phyloP scores from a whole-genome alignment of 164 flowering plant species.

The Vitis cinerea region DNA sequence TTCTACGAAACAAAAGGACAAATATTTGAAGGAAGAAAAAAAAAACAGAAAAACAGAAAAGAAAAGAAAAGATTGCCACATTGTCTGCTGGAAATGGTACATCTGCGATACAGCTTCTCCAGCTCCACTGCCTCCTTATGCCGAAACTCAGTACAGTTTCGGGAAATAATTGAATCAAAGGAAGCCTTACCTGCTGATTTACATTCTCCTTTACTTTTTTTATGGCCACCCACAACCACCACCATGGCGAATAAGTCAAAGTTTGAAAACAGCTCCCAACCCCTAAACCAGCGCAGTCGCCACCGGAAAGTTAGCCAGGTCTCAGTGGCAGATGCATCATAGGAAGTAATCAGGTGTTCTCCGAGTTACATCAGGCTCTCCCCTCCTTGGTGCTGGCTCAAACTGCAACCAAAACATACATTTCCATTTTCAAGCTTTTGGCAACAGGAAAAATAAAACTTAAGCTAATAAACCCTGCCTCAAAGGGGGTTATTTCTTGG shows the following conservation, averaged over 20 bases:
- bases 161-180: conserved; percentile 14
- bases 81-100: conserved; percentile 41
- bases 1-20: conserved; percentile 7
- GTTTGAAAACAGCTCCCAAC: conserved; percentile 16
- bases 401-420: conserved; percentile 48
- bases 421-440: too few species aligned
- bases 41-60: background rate
- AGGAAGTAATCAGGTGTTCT: conserved; percentile 97
- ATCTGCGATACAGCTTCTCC: conserved; percentile 15
- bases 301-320: conserved; percentile 17
- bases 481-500: too few species aligned
- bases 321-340: conserved; percentile 30
- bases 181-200: conserved; percentile 26
- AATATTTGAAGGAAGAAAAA: conserved; percentile 1
- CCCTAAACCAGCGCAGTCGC: conserved; percentile 25
- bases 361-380: conserved; percentile 96
- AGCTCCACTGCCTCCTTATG: conserved; percentile 22
- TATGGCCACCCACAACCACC: conserved; percentile 1
- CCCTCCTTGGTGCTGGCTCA: conserved; percentile 99
- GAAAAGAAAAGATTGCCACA: conserved; percentile 12
- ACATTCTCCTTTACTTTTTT: conserved; percentile 18
- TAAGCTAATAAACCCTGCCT: too few species aligned
- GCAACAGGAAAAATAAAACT: too few species aligned
- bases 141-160: conserved; percentile 19
- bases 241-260: conserved; percentile 26